phyloP scores from a whole-genome alignment of 352 stramenopile species.

The Globisporangium mamillatum region DNA sequence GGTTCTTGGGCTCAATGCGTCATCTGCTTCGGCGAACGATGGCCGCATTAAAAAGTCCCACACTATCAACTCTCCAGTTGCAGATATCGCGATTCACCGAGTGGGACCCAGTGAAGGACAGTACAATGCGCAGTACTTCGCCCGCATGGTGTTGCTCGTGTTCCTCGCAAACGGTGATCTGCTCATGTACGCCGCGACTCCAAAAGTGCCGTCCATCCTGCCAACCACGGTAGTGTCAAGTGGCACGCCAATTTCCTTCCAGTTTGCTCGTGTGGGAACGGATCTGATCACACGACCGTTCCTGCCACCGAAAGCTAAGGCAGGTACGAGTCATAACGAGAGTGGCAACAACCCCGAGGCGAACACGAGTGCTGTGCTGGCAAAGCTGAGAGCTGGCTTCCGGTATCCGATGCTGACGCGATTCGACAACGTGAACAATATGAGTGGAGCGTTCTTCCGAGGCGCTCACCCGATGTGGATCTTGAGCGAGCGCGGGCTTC shows the following conservation, averaged over 20 bases:
- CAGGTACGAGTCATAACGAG: conserved; percentile 44
- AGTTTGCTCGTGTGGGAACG: conserved; percentile 64
- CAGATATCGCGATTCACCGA: conserved; percentile 80
- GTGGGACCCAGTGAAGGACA: conserved; percentile 73
- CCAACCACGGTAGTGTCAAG: conserved; percentile 11
- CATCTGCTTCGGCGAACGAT: conserved; percentile 66
- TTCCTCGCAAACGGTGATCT: conserved; percentile 84
- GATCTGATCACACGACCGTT: conserved; percentile 81
- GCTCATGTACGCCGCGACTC: conserved; percentile 70
- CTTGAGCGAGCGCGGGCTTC: conserved; percentile 58
- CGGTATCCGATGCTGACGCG: conserved; percentile 84
- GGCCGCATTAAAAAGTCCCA: conserved; percentile 79
- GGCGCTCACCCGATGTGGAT: conserved; percentile 85
- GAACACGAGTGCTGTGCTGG: conserved; percentile 65
- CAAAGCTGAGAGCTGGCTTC: conserved; percentile 74
- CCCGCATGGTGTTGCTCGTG: conserved; percentile 79
- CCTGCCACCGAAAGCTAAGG: conserved; percentile 53
- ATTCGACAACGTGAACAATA: conserved; percentile 83
- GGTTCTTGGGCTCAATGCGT: conserved; percentile 66
- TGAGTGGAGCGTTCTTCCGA: conserved; percentile 84
- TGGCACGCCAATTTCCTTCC: conserved; percentile 30
- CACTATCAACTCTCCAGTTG: conserved; percentile 77
- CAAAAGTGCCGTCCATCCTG: conserved; percentile 35
- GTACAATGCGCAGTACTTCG: conserved; percentile 69
- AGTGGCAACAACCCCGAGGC: conserved; percentile 46